Evolutionary conservation across 2,329 filamentous ascomycete genomes (phyloP).

Genomic region (Aspergillus oerlinghausenensis): DNA sequence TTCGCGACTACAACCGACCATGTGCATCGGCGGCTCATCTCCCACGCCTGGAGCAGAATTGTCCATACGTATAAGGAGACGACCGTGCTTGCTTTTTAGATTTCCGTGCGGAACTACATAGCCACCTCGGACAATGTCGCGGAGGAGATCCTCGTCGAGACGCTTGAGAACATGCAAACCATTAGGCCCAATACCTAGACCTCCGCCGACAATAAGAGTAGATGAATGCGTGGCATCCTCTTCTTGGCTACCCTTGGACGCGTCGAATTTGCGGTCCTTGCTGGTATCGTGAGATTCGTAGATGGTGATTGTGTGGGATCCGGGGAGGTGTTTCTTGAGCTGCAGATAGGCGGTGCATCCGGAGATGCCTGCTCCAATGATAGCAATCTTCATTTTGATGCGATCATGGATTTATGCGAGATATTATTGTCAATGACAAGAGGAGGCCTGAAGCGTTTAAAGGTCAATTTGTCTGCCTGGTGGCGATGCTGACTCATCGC

Average conservation of each 20-base stretch:
- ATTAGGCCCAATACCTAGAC: constrained; percentile 37
- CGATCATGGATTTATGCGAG: too few species aligned
- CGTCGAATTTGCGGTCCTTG: constrained; percentile 12
- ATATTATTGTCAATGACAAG: not conserved
- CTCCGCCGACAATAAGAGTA: constrained; percentile 35
- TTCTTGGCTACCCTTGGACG: constrained; percentile 13
- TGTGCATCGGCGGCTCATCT: constrained; percentile 20
- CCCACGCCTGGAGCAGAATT: constrained; percentile 3
- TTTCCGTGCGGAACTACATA: constrained; percentile 31
- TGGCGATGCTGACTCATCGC: too few species aligned
- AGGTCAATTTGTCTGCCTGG: not conserved
- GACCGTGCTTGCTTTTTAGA: constrained; percentile 34
- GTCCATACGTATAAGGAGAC: constrained; percentile 24
- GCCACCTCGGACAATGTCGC: constrained; percentile 29
- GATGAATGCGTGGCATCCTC: constrained; percentile 26
- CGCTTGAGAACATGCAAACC: constrained; percentile 37
- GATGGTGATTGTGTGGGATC: constrained; percentile 31
- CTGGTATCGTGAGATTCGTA: constrained; percentile 39
- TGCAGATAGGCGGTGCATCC: constrained; percentile 38
- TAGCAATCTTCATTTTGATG: constrained; percentile 38
- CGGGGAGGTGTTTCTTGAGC: constrained; percentile 37
- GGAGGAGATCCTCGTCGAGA: constrained; percentile 32
- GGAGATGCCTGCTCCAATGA: constrained; percentile 42
- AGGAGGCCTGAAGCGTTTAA: not conserved
- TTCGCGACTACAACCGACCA: constrained; percentile 36